A percentile compares a stretch with the other conserved stretches of the same genome.
phyloP scores from a whole-genome alignment of 345 rosid genomes.

The Brassica rapa region DNA sequence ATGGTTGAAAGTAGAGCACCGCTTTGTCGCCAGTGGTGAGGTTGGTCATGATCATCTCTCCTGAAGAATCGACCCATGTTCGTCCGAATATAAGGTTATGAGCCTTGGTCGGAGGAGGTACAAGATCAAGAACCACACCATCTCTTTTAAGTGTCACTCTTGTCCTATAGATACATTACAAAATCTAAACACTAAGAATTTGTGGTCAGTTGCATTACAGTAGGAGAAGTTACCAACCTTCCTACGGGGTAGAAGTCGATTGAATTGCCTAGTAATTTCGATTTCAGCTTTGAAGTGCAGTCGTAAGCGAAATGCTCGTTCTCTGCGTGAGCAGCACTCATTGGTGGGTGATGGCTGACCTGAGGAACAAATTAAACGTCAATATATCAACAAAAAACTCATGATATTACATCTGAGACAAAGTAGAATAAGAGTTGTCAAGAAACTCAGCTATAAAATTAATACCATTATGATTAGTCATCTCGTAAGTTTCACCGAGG shows the following conservation, averaged over 20 bases:
- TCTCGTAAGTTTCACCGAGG: conserved; percentile 42
- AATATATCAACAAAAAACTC: not conserved
- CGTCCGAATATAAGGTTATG: conserved; percentile 73
- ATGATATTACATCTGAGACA: not conserved
- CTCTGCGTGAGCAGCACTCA: conserved; percentile 75
- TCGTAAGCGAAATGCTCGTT: conserved; percentile 72
- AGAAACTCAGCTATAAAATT: conserved; percentile 22
- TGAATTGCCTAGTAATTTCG: conserved; percentile 72
- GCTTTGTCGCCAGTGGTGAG: conserved; percentile 58
- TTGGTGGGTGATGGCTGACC: conserved; percentile 83
- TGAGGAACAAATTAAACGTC: conserved; percentile 29
- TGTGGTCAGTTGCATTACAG: not conserved
- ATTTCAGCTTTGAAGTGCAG: conserved; percentile 66
- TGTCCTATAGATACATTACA: conserved; percentile 43
- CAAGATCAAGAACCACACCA: conserved; percentile 67
- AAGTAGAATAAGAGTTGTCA: not conserved
- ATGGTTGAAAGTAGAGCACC: conserved; percentile 2
- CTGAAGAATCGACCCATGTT: conserved; percentile 69
- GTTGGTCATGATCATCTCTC: conserved; percentile 78
- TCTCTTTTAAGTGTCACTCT: conserved; percentile 69
- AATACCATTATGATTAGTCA: conserved; percentile 32
- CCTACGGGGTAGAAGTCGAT: conserved; percentile 68
- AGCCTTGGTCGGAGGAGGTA: conserved; percentile 69
- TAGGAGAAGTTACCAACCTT: conserved; percentile 43
- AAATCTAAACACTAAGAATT: not conserved